Base-by-base conservation (phyloP, 163 green algal genomes). In the Chlorella variabilis region DNA sequence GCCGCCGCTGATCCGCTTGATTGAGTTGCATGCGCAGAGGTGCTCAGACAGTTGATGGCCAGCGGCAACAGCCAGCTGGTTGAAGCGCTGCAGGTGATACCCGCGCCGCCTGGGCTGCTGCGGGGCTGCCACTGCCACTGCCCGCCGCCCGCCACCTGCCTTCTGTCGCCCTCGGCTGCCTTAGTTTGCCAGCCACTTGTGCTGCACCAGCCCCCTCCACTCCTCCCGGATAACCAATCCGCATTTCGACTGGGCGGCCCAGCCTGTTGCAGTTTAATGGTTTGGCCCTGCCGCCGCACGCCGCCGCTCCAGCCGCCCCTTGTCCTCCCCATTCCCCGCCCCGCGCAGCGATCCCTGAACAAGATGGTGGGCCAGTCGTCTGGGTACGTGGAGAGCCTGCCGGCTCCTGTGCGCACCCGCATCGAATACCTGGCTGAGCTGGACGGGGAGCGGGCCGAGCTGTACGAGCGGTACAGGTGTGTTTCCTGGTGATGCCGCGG, bases 371-470 rank as follows among this genome's bases (percentile, higher is more conserved):
- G 87, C 31, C 77, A 70, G 48, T 81, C 77, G 8, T 88, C 79
- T 39, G 88, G 88, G 4, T 89, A 84, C 54, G 81, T 93, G 4
- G 89, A 92, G 73, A 70, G 65, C 4, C 89, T 93, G 45, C 87
- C 89, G 38, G 73, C 41, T 42, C 75, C 77, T 23, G 74, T 97
- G 18, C 84, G 84, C 33, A 83, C 82, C 6, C 87, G 94, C 33
- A 92, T 98, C 59, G 71, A 87, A 21, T 91, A 89, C 36, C 87
- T 98, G 45, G 69, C 89, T 33, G 85, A 91, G 54, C 78, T 98
- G 45, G 94, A 98, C 86, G 82, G 90, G 20, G 65, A 92, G 34
- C 91, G 96, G 68, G 91, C 97, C 79, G 84, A 92, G 41, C 73
- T 96, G 39, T 87, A 95, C 51, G 89, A 93, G 34, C 75, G 73